Evolutionary conservation across 805 yeast genomes (phyloP).

Genomic region (Yarrowia yakushimensis): DNA sequence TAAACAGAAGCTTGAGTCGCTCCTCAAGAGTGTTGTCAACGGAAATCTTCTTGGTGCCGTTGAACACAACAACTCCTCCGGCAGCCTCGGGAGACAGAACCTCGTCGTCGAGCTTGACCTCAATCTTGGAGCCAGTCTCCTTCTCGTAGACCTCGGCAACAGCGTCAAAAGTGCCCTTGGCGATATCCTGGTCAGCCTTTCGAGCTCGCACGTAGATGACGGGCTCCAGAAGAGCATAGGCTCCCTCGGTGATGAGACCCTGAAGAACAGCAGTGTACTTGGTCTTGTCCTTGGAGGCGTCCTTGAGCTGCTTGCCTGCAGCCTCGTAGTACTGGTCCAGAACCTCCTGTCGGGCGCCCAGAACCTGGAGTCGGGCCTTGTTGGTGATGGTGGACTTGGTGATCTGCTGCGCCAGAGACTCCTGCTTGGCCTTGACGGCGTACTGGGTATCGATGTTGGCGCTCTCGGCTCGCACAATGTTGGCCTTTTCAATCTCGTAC

Average conservation of each 20-base stretch:
- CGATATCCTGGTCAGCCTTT: conserved; percentile 55
- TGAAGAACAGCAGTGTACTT: conserved; percentile 67
- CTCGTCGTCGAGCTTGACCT: conserved; percentile 54
- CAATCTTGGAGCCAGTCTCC: conserved; percentile 55
- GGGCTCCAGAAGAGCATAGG: conserved; percentile 67
- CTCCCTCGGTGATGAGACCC: conserved; percentile 72
- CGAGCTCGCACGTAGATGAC: conserved; percentile 62
- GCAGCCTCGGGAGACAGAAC: conserved; percentile 61
- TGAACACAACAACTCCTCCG: conserved; percentile 80
- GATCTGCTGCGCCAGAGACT: conserved; percentile 89
- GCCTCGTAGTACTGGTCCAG: conserved; percentile 68
- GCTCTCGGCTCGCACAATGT: conserved; percentile 88
- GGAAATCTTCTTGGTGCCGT: conserved; percentile 75
- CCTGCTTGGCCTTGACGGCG: conserved; percentile 83
- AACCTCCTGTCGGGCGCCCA: conserved; percentile 79
- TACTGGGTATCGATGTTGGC: conserved; percentile 79
- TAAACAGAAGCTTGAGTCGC: conserved; percentile 77
- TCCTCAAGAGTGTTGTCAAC: conserved; percentile 92
- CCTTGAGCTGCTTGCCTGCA: conserved; percentile 61
- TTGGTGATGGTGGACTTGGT: conserved; percentile 92
- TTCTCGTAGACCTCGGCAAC: conserved; percentile 64
- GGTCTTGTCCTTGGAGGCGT: conserved; percentile 50
- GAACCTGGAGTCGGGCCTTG: conserved; percentile 88
- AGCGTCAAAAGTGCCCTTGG: conserved; percentile 56
- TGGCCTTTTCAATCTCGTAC: conserved; percentile 95